These are phyloP conservation scores for Talaromyces liani DNA, from an alignment of 495 filamentous ascomycete genomes.

Conservation along the genomic window DNA sequence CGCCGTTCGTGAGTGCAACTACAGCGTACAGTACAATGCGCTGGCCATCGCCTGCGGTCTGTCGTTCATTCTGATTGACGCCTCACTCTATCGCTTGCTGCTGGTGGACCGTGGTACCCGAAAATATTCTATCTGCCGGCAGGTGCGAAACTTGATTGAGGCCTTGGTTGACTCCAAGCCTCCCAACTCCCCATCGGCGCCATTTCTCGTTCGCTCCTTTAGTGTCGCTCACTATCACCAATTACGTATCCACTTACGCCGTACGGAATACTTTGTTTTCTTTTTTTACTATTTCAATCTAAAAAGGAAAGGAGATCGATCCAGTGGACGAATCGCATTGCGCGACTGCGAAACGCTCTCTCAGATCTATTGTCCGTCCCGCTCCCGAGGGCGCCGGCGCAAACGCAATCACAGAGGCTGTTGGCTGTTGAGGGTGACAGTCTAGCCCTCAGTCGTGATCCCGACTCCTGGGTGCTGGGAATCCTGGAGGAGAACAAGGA, in stretches of 20 bases:
- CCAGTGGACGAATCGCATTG: neutral
- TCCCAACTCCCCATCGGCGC: neutral
- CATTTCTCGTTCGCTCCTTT: neutral
- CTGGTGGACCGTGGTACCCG: neutral
- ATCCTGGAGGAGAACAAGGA: neutral
- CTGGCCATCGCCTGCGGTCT: neutral
- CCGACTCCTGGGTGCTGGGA: slow-evolving; percentile 1
- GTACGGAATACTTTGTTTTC: neutral
- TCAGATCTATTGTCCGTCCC: neutral
- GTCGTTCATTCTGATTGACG: neutral
- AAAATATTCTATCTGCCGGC: neutral
- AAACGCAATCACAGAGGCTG: neutral
- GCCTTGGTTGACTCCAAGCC: no score
- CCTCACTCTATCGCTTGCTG: neutral
- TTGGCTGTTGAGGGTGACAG: neutral
- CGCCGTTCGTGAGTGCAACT: neutral
- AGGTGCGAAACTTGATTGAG: neutral
- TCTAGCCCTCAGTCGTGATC: slow-evolving; percentile 1
- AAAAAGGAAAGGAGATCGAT: neutral
- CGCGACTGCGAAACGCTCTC: neutral
- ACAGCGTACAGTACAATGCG: neutral
- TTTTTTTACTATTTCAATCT: neutral
- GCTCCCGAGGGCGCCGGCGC: neutral
- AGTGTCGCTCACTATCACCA: neutral
- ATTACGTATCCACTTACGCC: neutral